Evolutionary conservation across 345 rosid species (phyloP), one percentile per base, ranked within the genome.

Genomic region (Nephelium lappaceum): DNA sequence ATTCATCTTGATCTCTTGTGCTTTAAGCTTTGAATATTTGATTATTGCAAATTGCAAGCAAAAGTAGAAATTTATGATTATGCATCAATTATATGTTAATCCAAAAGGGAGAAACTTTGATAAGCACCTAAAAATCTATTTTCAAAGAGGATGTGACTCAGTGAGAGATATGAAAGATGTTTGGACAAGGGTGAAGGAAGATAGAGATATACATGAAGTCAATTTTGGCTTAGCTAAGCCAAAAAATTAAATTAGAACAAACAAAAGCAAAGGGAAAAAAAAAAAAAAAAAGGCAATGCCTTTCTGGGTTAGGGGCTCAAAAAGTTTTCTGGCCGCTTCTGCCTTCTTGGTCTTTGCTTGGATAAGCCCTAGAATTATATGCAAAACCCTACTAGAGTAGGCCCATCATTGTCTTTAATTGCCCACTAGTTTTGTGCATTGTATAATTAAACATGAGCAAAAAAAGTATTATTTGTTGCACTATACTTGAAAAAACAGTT

Each of bases 181-280:
- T 11, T 57, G 71, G 58, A 77, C 78, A 53, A 15, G n/a, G 61
- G 8, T 1, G 64, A 75, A 41, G 36, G 81, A 75, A 24, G 6
- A 5, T 51, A 16, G n/a, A 51, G 57, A 53, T 53, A 53, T 53
- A 16, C 6, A 53, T 53, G 27, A 66, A 69, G 76, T 53, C 82
- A 72, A 61, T 67, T 61, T 63, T 45, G 80, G 77, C 61, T 63
- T 45, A 10, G 27, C 57, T 45, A 21, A 19, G 69, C 77, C 18
- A 27, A 74, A 45, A 74, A 45, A 49, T 11, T 42, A 39, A 73
- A 42, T 60, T 7, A 71, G 24, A 21, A 62, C 6, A 42, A 62
- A 16, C 23, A 27, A 74, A 27, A 43, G 57, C 23, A 58, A 64
- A 61, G 16, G 2, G 12, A 21, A 53, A 38, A 73, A 25, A 31